A percentile compares a stretch with the other conserved stretches of the same genome.
These are phyloP conservation scores for Diplodia intermedia DNA, from an alignment of 2,329 filamentous ascomycete species.

Conservation along the genomic window DNA sequence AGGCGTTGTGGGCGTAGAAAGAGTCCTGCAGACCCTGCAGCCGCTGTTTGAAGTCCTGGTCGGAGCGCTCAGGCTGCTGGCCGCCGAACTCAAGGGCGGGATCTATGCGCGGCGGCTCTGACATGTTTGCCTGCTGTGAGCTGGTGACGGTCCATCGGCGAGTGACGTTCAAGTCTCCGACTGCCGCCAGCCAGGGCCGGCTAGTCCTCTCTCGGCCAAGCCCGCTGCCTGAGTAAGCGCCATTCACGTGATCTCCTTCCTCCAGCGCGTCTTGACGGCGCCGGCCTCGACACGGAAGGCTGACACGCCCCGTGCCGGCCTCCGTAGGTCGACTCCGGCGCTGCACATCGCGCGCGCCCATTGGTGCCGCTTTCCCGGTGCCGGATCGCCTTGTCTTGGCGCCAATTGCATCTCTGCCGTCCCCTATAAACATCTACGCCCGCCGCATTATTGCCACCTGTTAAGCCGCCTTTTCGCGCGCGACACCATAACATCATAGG, in stretches of 20 bases:
- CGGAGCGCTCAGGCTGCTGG: constrained; percentile 22
- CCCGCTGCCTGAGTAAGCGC: neutral
- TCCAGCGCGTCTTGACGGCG: neutral
- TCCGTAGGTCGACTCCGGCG: neutral
- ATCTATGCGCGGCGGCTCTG: constrained; percentile 22
- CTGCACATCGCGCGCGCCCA: neutral
- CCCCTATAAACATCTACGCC: neutral
- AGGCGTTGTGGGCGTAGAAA: constrained; percentile 21
- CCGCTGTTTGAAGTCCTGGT: constrained; percentile 28
- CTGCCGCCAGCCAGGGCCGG: neutral
- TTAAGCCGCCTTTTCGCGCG: neutral
- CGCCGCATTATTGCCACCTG: neutral
- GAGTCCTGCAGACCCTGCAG: constrained; percentile 28
- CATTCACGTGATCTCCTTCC: constrained; percentile 11
- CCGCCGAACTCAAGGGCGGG: constrained; percentile 22
- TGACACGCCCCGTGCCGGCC: neutral
- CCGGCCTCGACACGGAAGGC: neutral
- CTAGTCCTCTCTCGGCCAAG: constrained; percentile 5
- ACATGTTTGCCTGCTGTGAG: constrained; percentile 15
- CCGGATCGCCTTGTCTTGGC: neutral
- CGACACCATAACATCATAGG: neutral
- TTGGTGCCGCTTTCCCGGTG: neutral
- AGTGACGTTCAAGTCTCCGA: constrained; percentile 6
- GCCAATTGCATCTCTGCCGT: neutral
- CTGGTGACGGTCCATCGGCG: constrained; percentile 7